A percentile compares a stretch with the other conserved stretches of the same genome.
phyloP scores from a whole-genome alignment of 306 rosid species.

The Prinsepia uniflora region DNA sequence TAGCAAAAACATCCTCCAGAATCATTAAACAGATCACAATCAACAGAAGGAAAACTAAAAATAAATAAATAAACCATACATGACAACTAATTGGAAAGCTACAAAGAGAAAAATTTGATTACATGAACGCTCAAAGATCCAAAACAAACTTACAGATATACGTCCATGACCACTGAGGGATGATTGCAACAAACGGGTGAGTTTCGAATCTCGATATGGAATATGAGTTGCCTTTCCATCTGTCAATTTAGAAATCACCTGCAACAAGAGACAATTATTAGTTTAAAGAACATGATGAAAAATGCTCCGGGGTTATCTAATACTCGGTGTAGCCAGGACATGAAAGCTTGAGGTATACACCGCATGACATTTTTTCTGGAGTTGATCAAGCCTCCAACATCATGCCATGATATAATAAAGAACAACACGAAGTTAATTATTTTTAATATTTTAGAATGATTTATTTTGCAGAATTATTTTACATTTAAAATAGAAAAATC shows the following conservation, averaged over 20 bases:
- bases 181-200: conserved; percentile 58
- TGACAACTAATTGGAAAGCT: not conserved
- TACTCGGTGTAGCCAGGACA: not conserved
- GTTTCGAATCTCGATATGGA: conserved; percentile 63
- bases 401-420: not conserved
- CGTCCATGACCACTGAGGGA: conserved; percentile 59
- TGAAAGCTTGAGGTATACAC: not conserved
- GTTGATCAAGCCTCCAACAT: conserved; percentile 1
- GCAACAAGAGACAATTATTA: conserved; percentile 20
- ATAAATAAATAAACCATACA: not conserved
- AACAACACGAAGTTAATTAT: not conserved
- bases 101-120: conserved; percentile 1
- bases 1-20: conserved; percentile 14
- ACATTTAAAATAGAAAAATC: not conserved
- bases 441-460: no score
- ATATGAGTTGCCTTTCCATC: conserved; percentile 54
- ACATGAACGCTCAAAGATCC: conserved; percentile 4
- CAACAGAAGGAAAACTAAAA: not conserved
- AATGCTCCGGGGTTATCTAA: not conserved
- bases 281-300: not conserved
- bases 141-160: conserved; percentile 41
- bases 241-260: conserved; percentile 60
- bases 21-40: conserved; percentile 6
- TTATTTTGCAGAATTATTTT: not conserved
- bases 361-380: not conserved